phyloP scores from a whole-genome alignment of 805 yeast species.

The Yamadazyma insecticola region DNA sequence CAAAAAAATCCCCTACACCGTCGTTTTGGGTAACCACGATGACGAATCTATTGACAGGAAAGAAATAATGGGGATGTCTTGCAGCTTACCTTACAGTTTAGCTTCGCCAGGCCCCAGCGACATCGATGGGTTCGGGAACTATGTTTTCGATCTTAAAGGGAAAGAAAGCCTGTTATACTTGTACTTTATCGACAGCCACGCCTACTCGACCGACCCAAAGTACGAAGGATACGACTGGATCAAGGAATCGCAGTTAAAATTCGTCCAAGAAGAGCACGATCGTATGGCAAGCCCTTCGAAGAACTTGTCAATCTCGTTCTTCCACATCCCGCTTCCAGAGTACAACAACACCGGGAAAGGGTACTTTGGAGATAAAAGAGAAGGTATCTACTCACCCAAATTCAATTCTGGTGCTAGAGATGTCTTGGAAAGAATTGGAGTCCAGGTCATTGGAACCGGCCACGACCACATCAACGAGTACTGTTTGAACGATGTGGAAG shows the following conservation, averaged over 20 bases:
- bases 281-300: too few species aligned
- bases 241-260: constrained; percentile 61
- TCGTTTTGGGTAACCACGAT: constrained; percentile 89
- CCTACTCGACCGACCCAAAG: constrained; percentile 60
- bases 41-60: constrained; percentile 52
- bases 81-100: constrained; percentile 62
- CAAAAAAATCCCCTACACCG: constrained; percentile 72
- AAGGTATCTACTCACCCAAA: constrained; percentile 73
- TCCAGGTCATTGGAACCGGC: constrained; percentile 75
- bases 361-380: constrained; percentile 59
- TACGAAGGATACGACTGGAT: constrained; percentile 84
- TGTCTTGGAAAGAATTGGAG: constrained; percentile 58
- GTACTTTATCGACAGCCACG: constrained; percentile 82
- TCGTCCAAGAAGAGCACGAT: constrained; percentile 40
- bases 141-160: constrained; percentile 36
- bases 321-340: constrained; percentile 92
- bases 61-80: constrained; percentile 52
- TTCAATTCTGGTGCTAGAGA: constrained; percentile 63
- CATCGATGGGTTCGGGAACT: constrained; percentile 82
- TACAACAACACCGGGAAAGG: constrained; percentile 44
- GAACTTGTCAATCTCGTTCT: constrained; percentile 80
- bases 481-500: constrained; percentile 56
- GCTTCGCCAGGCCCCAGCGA: constrained; percentile 59
- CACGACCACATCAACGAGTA: constrained; percentile 95
- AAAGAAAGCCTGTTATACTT: constrained; percentile 42